Evolutionary conservation across 2,329 filamentous ascomycete genomes (phyloP).

Genomic region (Aureobasidium leucospermi): DNA sequence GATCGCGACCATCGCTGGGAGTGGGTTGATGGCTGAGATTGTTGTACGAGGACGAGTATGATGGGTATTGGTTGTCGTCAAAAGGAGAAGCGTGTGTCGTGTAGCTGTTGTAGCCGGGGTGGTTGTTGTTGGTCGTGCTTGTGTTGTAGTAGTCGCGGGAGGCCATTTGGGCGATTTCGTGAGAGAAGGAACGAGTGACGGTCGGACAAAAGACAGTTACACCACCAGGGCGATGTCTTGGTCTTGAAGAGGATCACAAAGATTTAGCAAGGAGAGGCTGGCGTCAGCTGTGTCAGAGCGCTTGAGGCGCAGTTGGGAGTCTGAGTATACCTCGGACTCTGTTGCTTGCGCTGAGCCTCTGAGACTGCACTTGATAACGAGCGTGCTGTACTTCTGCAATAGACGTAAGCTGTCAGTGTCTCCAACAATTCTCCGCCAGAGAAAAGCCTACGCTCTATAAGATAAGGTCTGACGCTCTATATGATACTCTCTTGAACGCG

Average conservation of each 20-base stretch:
- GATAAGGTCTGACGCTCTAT: no score
- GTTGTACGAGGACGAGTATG: constrained; percentile 46
- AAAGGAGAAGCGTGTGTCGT: constrained; percentile 26
- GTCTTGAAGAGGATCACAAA: neutral
- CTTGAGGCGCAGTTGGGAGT: neutral
- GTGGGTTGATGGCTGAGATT: constrained; percentile 42
- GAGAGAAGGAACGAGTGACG: neutral
- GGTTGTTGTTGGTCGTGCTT: constrained; percentile 32
- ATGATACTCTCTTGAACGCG: neutral
- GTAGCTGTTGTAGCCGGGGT: constrained; percentile 28
- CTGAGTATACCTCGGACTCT: neutral
- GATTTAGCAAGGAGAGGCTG: neutral
- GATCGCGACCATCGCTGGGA: constrained; percentile 36
- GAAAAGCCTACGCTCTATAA: no score
- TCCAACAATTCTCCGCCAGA: no score
- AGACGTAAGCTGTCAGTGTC: no score
- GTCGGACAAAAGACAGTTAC: neutral
- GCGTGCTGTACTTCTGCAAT: no score
- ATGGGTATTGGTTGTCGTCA: constrained; percentile 19
- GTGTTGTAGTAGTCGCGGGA: constrained; percentile 57
- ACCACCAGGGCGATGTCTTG: neutral
- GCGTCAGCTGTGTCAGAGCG: neutral
- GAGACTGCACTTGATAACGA: no score
- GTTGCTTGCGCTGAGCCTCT: no score
- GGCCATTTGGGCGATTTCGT: constrained; percentile 32